phyloP scores from a whole-genome alignment of 139 green algal species.

The Chlorella sp. region DNA sequence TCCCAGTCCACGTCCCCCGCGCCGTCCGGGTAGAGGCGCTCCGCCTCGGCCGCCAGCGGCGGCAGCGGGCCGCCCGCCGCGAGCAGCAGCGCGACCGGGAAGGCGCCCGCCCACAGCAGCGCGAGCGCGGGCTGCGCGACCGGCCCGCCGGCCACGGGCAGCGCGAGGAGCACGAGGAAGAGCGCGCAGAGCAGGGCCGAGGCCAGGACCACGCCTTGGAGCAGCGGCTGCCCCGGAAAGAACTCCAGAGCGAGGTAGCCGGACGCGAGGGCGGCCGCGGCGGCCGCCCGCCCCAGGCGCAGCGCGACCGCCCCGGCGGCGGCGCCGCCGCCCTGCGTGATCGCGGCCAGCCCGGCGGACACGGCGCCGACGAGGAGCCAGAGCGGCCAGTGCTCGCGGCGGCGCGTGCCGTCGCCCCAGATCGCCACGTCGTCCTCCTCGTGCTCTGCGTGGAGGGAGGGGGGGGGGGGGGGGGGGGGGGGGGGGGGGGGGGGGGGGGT shows the following conservation, averaged over 20 bases:
- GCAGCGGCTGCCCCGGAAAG: constrained; percentile 67
- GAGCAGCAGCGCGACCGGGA: constrained; percentile 54
- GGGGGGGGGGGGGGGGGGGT: background rate
- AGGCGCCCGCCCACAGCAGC: constrained; percentile 52
- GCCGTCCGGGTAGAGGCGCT: constrained; percentile 72
- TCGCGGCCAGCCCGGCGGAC: constrained; percentile 43
- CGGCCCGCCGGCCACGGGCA: constrained; percentile 41
- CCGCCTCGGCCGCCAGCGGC: constrained; percentile 39
- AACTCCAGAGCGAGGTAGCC: constrained; percentile 89
- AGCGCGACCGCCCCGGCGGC: constrained; percentile 7
- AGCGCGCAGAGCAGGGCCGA: constrained; percentile 57
- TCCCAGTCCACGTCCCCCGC: constrained; percentile 51
- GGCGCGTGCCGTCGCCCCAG: constrained; percentile 59
- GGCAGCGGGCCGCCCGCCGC: constrained; percentile 32
- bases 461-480: no score
- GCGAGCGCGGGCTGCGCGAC: constrained; percentile 63
- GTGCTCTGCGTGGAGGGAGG: background rate
- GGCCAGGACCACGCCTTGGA: constrained; percentile 72
- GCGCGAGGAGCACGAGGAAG: constrained; percentile 79
- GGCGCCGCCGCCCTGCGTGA: constrained; percentile 14
- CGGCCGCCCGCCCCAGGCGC: constrained; percentile 23
- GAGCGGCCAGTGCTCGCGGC: constrained; percentile 76
- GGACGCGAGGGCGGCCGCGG: constrained; percentile 63
- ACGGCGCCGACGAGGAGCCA: constrained; percentile 83
- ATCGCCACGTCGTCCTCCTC: constrained; percentile 84